Evolutionary conservation across 352 stramenopile species (phyloP).

Genomic region (Globisporangium apiculatum): DNA sequence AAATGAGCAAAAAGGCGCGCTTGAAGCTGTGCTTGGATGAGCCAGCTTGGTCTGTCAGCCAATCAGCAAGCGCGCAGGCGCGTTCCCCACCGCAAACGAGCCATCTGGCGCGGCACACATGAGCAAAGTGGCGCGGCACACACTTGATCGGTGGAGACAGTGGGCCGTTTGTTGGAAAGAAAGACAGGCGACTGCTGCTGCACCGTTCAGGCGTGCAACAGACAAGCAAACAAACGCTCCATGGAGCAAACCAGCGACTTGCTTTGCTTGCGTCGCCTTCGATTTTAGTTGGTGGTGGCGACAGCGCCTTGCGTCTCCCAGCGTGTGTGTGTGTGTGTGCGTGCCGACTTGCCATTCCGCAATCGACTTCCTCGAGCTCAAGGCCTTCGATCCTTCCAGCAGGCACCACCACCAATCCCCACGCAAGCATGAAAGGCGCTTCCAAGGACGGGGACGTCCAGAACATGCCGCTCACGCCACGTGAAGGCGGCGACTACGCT

Average conservation of each 20-base stretch:
- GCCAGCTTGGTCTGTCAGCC: neutral
- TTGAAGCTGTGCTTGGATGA: no score
- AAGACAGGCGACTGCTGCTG: neutral
- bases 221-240: no score
- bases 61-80: neutral
- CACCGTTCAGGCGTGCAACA: no score
- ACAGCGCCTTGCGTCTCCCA: neutral
- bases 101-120: neutral
- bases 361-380: slow-evolving; percentile 13
- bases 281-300: neutral
- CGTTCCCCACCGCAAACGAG: neutral
- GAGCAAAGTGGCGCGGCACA: neutral
- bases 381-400: slow-evolving; percentile 6
- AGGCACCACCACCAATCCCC: neutral
- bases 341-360: slow-evolving; percentile 12
- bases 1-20: no score
- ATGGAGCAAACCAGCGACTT: no score
- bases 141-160: no score
- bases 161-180: neutral
- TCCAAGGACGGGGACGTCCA: slow-evolving; percentile 7
- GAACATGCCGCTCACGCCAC: slow-evolving; percentile 45
- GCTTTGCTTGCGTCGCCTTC: neutral
- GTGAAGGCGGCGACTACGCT: slow-evolving; percentile 27
- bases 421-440: slow-evolving; percentile 11
- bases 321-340: no score